These are phyloP conservation scores for Ochromonas danica DNA, from an alignment of 108 stramenopile genomes.

Conservation along the genomic window DNA sequence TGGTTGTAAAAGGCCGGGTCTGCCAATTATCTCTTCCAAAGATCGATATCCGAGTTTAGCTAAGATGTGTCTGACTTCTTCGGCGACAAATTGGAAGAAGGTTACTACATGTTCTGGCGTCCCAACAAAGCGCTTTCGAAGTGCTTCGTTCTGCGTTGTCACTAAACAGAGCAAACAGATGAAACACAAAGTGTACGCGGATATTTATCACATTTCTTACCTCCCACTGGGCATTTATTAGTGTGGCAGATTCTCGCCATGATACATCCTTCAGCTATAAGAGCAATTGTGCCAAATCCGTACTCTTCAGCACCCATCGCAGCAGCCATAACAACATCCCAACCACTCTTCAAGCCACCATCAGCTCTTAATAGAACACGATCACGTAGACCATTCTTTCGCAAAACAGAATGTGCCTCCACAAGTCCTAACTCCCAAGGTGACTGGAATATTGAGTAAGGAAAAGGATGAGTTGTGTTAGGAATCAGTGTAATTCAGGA, in stretches of 20 bases:
- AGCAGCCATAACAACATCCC: conserved; percentile 50
- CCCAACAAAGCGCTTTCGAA: conserved; percentile 48
- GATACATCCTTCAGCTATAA: conserved; percentile 55
- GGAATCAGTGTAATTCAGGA: no score
- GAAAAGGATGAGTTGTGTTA: no score
- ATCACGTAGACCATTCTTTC: conserved; percentile 47
- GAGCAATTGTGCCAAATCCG: conserved; percentile 53
- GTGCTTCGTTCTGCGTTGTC: conserved; percentile 45
- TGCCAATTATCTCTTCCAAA: conserved; percentile 46
- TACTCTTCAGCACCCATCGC: conserved; percentile 54
- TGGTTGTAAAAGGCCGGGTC: conserved; percentile 45
- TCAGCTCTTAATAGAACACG: conserved; percentile 44
- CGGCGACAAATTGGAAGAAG: conserved; percentile 52
- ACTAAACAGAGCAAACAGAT: conserved; percentile 8
- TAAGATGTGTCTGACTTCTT: conserved; percentile 40
- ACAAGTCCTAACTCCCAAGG: conserved; percentile 54
- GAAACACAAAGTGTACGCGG: no score
- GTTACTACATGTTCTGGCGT: conserved; percentile 50
- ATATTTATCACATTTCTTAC: no score
- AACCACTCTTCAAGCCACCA: conserved; percentile 54
- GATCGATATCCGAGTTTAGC: conserved; percentile 7
- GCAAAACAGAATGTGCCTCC: conserved; percentile 45
- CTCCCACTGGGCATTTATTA: conserved; percentile 53
- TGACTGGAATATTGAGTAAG: no score
- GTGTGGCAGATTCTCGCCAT: conserved; percentile 57